Conservation (phyloP, 169 alveolate genomes). For the Cryptosporidium sp. region DNA sequence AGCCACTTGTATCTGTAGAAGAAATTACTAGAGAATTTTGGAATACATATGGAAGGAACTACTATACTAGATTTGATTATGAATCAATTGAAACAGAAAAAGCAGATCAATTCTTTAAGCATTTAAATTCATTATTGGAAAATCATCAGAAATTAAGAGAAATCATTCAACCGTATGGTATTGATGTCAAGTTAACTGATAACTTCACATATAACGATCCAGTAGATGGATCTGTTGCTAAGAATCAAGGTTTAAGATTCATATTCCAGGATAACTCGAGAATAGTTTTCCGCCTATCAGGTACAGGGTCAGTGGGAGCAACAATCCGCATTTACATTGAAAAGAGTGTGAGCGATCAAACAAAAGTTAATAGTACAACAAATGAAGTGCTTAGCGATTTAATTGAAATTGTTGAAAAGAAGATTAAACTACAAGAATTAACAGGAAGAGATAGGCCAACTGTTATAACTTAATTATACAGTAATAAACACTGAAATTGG, state of each 20-base stretch:
- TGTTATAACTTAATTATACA: constrained; percentile 56
- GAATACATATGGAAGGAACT: constrained; percentile 92
- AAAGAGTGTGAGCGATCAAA: constrained; percentile 80
- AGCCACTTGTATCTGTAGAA: constrained; percentile 85
- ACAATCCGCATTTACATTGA: constrained; percentile 95
- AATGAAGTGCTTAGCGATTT: constrained; percentile 35
- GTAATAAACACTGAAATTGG: neutral
- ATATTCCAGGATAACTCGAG: constrained; percentile 90
- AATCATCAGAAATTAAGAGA: neutral
- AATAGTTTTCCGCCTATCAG: constrained; percentile 91
- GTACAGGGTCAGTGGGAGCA: constrained; percentile 93
- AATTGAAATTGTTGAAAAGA: constrained; percentile 60
- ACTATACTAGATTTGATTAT: constrained; percentile 91
- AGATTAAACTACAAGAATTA: constrained; percentile 20
- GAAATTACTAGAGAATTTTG: constrained; percentile 91
- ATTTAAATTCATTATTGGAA: constrained; percentile 75
- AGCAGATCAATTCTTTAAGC: constrained; percentile 88
- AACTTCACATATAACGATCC: constrained; percentile 92
- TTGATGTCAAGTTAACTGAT: constrained; percentile 79
- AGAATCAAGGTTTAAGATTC: constrained; percentile 93
- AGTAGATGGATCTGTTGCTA: constrained; percentile 91
- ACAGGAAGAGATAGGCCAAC: constrained; percentile 77
- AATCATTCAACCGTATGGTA: constrained; percentile 32
- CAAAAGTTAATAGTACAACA: constrained; percentile 15
- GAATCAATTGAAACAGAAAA: constrained; percentile 87